phyloP scores from a whole-genome alignment of 805 yeast species.

The Starmerella sp. region DNA sequence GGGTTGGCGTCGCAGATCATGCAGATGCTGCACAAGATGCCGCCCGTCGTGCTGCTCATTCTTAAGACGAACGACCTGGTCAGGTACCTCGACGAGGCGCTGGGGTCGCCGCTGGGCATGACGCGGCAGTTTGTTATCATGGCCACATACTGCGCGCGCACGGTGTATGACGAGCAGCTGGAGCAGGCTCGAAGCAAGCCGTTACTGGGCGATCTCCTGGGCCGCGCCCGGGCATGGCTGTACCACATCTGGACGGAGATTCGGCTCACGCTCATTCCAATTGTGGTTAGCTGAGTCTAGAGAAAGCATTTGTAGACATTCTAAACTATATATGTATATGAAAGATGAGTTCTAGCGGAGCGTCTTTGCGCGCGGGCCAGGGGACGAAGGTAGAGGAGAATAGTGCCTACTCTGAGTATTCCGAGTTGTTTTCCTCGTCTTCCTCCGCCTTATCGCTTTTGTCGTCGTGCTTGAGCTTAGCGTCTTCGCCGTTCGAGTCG shows the following conservation, averaged over 20 bases:
- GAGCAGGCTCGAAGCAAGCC: constrained; percentile 10
- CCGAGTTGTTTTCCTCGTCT: background rate
- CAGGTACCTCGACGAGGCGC: constrained; percentile 72
- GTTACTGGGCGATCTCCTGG: background rate
- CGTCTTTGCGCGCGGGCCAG: too few species aligned
- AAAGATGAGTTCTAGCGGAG: too few species aligned
- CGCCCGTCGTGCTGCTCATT: constrained; percentile 73
- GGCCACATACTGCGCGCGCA: constrained; percentile 78
- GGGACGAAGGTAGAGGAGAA: too few species aligned
- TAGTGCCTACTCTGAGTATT: background rate
- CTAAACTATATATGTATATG: background rate
- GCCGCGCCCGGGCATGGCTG: constrained; percentile 4
- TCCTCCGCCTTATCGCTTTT: background rate
- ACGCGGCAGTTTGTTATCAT: constrained; percentile 78
- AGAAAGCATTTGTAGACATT: background rate
- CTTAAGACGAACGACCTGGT: constrained; percentile 91
- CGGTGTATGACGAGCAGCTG: constrained; percentile 59
- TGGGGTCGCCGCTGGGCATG: constrained; percentile 73
- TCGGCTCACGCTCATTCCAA: background rate
- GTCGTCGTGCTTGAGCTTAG: background rate
- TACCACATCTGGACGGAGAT: constrained; percentile 5
- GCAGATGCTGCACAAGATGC: constrained; percentile 66
- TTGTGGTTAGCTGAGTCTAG: background rate
- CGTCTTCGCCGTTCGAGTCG: background rate
- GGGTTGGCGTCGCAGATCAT: constrained; percentile 64